Base-by-base conservation (phyloP, 495 filamentous ascomycete genomes). In the Penicillium silybi region DNA sequence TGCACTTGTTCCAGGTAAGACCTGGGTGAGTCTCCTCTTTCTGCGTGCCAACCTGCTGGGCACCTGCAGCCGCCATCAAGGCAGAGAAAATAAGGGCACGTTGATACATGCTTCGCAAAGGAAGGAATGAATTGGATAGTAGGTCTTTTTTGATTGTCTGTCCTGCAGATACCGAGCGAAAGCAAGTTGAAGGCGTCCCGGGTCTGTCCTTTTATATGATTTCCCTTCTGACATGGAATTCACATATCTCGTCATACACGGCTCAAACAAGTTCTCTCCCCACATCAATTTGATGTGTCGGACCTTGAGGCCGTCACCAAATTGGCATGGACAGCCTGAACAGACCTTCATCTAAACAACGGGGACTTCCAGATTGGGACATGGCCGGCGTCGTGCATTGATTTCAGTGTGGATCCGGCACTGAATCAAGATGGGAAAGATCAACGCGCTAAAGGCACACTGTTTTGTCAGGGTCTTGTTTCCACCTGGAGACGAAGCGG, bases 21-120 rank as follows among this genome's bases (percentile, higher is more conserved):
- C 71, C 61, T n/a, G 85, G 85, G 51, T 87, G 84, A 18, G 67
- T 77, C 67, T 86, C 85, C 8, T 75, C 44, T 19, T 71, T 74
- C 15, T 42, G 53, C 1, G 59, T 63, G 40, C 57, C 60, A 19
- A 53, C 62, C 66, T 83, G 73, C 70, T 87, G 84, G 56, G 68
- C 69, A 50, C 59, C 58, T 23, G 54, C 56, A 13, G 58, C 58
- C 19, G 56, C 60, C 52, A 64, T 51, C 34, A 66, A 48, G 35
- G 62, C 65, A 52, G 59, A 51, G 46, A 67, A 52, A 47, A 68
- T 57, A 39, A 68, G 52, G 11, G 53, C 55, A 41, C 66, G 64
- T 60, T 69, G 66, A 57, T 65, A 52, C 67, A 72, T 72, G 48
- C 48, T 60, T 48, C 37, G n/a, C n/a, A n/a, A 3, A 47, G 25